phyloP scores from a whole-genome alignment of 305 asterid genomes.

The Ruellia speciosa region DNA sequence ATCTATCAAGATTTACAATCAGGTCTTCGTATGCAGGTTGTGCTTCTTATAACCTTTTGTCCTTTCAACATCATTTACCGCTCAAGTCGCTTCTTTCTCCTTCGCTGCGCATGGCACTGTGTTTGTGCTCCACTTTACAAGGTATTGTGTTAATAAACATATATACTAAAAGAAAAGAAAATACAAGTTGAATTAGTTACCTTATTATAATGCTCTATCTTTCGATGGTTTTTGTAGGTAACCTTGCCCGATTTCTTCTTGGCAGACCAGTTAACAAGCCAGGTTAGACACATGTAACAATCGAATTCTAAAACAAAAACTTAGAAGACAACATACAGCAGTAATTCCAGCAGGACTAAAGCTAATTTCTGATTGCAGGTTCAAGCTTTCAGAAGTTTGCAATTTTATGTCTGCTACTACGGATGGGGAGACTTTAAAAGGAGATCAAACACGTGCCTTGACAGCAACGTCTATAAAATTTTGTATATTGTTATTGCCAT shows the following conservation, averaged over 20 bases:
- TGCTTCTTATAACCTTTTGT: constrained; percentile 45
- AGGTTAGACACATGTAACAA: constrained; percentile 29
- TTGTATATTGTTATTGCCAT: constrained; percentile 45
- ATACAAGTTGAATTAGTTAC: constrained; percentile 5
- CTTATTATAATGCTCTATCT: constrained; percentile 10
- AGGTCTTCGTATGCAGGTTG: constrained; percentile 32
- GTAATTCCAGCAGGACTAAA: constrained; percentile 2
- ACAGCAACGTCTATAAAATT: constrained; percentile 23
- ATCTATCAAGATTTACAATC: background rate
- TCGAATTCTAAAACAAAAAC: background rate
- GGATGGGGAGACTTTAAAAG: constrained; percentile 58
- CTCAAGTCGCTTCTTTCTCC: constrained; percentile 64
- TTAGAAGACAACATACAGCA: background rate
- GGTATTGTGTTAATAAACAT: constrained; percentile 30
- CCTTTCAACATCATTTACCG: constrained; percentile 74
- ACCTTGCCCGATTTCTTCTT: constrained; percentile 59
- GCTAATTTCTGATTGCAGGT: constrained; percentile 37
- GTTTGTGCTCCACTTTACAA: constrained; percentile 76
- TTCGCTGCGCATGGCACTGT: constrained; percentile 56
- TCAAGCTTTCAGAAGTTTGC: constrained; percentile 59
- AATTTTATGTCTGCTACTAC: constrained; percentile 64
- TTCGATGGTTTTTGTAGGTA: constrained; percentile 32
- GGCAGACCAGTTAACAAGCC: constrained; percentile 77
- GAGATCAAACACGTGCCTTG: constrained; percentile 35
- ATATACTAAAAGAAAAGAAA: background rate